A percentile compares a stretch with the other conserved stretches of the same genome.
Evolutionary conservation across 257 asterid species (phyloP).

Genomic region (Lycium ferocissimum): DNA sequence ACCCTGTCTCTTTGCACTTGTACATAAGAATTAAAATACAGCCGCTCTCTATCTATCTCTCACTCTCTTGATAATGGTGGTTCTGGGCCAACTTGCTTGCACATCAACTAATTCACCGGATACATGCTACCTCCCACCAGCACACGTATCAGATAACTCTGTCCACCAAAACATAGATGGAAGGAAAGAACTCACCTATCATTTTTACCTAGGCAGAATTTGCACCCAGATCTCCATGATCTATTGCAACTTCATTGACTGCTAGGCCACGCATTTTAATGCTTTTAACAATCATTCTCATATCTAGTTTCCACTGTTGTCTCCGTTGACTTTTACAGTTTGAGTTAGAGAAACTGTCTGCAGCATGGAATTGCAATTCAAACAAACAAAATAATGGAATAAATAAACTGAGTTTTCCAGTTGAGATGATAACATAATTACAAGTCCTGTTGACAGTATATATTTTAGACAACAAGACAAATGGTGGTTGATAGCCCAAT

Average conservation of each 20-base stretch:
- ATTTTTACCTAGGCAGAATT: neutral
- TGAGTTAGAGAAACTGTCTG: slow-evolving; percentile 13
- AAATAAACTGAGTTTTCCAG: neutral
- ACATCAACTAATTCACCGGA: neutral
- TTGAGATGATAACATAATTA: neutral
- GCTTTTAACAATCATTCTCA: slow-evolving; percentile 4
- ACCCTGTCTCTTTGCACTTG: neutral
- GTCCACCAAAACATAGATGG: neutral
- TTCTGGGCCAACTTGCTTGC: neutral
- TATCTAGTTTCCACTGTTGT: neutral
- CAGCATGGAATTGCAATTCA: neutral
- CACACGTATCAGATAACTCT: neutral
- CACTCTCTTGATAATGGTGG: neutral
- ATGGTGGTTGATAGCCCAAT: neutral
- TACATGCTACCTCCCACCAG: neutral
- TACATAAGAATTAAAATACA: neutral
- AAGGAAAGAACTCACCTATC: neutral
- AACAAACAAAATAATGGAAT: slow-evolving; percentile 13
- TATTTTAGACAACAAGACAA: neutral
- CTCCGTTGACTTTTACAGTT: neutral
- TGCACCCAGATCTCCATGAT: neutral
- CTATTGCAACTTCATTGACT: neutral
- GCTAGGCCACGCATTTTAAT: neutral
- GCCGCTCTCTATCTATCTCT: neutral
- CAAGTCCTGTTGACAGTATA: neutral